These are phyloP conservation scores for Trametes punicea DNA, from an alignment of 768 basidiomycete species.

Conservation along the genomic window DNA sequence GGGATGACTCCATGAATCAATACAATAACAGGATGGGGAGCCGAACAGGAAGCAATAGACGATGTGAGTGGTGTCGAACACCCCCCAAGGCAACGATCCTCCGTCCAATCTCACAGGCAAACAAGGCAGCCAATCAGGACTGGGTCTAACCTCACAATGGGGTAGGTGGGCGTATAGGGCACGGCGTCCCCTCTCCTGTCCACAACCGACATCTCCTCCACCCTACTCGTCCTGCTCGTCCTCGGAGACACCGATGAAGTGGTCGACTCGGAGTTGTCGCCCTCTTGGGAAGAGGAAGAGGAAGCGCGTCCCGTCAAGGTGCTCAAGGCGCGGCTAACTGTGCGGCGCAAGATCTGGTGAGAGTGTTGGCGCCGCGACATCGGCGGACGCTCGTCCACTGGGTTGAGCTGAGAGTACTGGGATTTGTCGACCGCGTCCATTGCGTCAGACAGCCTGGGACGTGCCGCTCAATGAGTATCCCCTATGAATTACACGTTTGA, in stretches of 20 bases:
- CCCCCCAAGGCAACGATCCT: too few species aligned
- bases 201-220: background rate
- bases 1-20: too few species aligned
- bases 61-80: too few species aligned
- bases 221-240: background rate
- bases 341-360: background rate
- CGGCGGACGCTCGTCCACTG: background rate
- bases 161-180: background rate
- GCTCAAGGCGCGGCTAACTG: slow-evolving; percentile 3
- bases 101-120: background rate
- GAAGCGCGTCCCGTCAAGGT: background rate
- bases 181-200: background rate
- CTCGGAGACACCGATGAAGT: background rate
- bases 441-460: background rate
- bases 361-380: background rate
- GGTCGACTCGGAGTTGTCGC: background rate
- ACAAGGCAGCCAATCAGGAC: slow-evolving; percentile 6
- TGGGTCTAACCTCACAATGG: slow-evolving; percentile 4
- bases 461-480: too few species aligned
- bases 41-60: too few species aligned
- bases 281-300: background rate
- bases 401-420: background rate
- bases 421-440: background rate
- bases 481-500: too few species aligned
- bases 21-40: too few species aligned